Percentiles rank a stretch among this genome's conserved stretches.
phyloP scores from a whole-genome alignment of 2,329 filamentous ascomycete species.

The Dactylonectria estremocensis region DNA sequence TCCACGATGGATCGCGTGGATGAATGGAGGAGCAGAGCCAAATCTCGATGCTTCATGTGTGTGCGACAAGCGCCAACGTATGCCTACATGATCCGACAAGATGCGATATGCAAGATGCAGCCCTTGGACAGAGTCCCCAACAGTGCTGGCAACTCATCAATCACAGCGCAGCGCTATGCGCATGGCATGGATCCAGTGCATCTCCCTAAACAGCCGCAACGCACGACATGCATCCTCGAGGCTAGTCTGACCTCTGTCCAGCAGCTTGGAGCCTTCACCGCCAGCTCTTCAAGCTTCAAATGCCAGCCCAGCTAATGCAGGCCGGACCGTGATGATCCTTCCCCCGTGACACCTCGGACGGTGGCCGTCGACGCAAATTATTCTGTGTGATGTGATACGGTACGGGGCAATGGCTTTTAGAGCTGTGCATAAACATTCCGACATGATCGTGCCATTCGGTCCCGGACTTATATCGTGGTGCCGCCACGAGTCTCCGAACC shows the following conservation, averaged over 20 bases:
- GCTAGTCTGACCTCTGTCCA: background rate
- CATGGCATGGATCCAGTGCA: conserved; percentile 30
- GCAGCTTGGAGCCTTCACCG: conserved; percentile 36
- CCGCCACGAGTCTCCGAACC: conserved; percentile 14
- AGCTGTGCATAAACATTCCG: conserved; percentile 21
- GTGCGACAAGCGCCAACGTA: conserved; percentile 25
- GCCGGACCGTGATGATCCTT: conserved; percentile 33
- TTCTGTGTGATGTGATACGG: background rate
- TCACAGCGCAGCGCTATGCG: conserved; percentile 2
- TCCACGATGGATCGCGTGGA: background rate
- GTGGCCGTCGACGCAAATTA: background rate
- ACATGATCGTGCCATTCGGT: conserved; percentile 32
- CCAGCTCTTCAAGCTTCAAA: conserved; percentile 32
- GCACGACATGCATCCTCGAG: conserved; percentile 34
- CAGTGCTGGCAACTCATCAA: background rate
- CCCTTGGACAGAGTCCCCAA: conserved; percentile 1
- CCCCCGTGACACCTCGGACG: conserved; percentile 26
- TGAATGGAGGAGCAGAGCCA: conserved; percentile 3
- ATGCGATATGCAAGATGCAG: conserved; percentile 25
- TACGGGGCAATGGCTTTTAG: conserved; percentile 7
- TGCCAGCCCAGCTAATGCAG: conserved; percentile 36
- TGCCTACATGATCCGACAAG: conserved; percentile 39
- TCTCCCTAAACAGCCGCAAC: conserved; percentile 26
- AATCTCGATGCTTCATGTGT: conserved; percentile 24
- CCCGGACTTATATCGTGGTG: conserved; percentile 35